Evolutionary conservation across 2,329 filamentous ascomycete species (phyloP).

Genomic region (Fusarium graminum): DNA sequence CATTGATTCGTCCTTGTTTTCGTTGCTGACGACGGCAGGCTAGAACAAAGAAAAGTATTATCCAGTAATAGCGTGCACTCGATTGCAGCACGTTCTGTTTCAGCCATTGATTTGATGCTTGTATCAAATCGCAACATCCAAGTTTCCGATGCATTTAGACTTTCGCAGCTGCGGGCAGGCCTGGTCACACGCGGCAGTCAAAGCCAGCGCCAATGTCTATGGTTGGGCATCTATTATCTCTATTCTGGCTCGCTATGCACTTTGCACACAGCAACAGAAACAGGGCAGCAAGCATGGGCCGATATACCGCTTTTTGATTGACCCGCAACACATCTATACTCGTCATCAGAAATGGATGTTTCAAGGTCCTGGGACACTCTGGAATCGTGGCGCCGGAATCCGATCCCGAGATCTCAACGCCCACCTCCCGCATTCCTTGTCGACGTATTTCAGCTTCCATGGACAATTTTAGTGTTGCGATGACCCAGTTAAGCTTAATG

Average conservation of each 20-base stretch:
- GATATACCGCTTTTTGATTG: conserved; percentile 35
- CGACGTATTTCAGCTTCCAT: conserved; percentile 36
- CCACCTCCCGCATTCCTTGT: conserved; percentile 28
- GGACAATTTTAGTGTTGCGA: conserved; percentile 17
- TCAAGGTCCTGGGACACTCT: conserved; percentile 22
- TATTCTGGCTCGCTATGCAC: conserved; percentile 12
- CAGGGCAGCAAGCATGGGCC: conserved; percentile 19
- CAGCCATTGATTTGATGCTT: conserved; percentile 15
- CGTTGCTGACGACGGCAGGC: conserved; percentile 46
- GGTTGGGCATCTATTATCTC: conserved; percentile 30
- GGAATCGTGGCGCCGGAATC: conserved; percentile 35
- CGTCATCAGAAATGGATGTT: conserved; percentile 14
- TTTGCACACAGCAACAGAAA: conserved; percentile 13
- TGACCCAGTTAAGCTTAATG: conserved; percentile 24
- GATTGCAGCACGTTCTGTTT: conserved; percentile 20
- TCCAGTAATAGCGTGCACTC: conserved; percentile 15
- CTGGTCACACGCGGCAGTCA: neutral
- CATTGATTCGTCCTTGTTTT: conserved; percentile 38
- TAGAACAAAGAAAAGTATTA: conserved; percentile 16
- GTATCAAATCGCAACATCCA: conserved; percentile 15
- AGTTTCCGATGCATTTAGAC: conserved; percentile 20
- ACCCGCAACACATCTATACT: conserved; percentile 23
- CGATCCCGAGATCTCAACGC: conserved; percentile 30
- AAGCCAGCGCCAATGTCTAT: conserved; percentile 1
- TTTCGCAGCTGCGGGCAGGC: conserved; percentile 8